phyloP scores from a whole-genome alignment of 176 grass and related monocot genomes.

The Eleusine indica region DNA sequence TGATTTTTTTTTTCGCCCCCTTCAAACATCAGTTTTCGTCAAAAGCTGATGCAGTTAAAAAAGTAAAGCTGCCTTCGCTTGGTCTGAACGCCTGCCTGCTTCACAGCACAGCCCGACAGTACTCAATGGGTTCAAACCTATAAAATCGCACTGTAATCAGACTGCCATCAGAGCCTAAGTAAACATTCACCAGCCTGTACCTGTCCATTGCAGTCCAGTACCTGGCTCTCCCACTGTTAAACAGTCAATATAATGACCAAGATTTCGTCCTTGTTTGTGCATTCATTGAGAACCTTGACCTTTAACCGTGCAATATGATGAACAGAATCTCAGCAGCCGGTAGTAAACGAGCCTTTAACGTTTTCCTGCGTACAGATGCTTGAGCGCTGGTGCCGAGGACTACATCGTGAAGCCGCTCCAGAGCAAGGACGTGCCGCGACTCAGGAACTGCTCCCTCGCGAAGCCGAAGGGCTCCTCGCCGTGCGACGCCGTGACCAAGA shows the following conservation, averaged over 20 bases:
- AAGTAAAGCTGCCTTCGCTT: neutral
- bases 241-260: neutral
- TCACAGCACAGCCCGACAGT: neutral
- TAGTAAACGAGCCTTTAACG: neutral
- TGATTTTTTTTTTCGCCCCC: neutral
- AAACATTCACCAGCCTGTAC: constrained; percentile 22
- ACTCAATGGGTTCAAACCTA: neutral
- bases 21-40: constrained; percentile 27
- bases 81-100: neutral
- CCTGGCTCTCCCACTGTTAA: neutral
- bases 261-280: constrained; percentile 26
- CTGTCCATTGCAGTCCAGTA: constrained; percentile 6
- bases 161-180: neutral
- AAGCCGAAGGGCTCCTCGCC: neutral
- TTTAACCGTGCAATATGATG: neutral
- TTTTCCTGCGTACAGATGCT: constrained; percentile 36
- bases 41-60: neutral
- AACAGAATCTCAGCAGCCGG: neutral
- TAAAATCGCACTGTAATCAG: neutral
- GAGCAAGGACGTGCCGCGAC: constrained; percentile 75
- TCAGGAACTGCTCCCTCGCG: constrained; percentile 62
- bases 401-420: constrained; percentile 89
- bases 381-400: constrained; percentile 78
- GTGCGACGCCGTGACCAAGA: constrained; percentile 38
- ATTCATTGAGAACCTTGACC: constrained; percentile 25